Evolutionary conservation across 768 basidiomycete species (phyloP), one percentile per base, ranked within the genome.

Genomic region (Exidia glandulosa): DNA sequence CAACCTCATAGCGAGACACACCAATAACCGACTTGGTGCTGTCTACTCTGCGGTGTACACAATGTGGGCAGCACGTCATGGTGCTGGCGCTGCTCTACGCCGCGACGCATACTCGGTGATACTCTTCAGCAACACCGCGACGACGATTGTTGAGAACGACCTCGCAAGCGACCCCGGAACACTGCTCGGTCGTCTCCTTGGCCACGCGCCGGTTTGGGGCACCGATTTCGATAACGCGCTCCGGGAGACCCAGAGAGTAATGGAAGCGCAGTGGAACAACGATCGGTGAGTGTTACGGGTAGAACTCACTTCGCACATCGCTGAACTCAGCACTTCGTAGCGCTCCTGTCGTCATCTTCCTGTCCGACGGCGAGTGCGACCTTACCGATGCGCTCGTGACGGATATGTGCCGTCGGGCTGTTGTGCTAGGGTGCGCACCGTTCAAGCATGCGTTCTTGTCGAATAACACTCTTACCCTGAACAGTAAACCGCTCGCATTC

Each of bases 91-190:
- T 48, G 55, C 41, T 14, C 16, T 45, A 5, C 75, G 80, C 29
- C 69, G 75, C 31, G 84, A 85, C 61, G 73, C 84, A 2, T 86
- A 85, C 61, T 82, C 79, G 4, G 72, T 85, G 50, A 59, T 83
- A n/a, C 62, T 81, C 19, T 84, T 84, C 62, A 63, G 77, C 48
- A 29, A 66, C 12, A 10, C 9, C 5, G 4, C 1, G 0, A 19
- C 41, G 6, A 32, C 33, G 16, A 60, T 67, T 2, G 58, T 81
- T 30, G 62, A 65, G 41, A 81, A 84, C 58, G 81, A 85, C 60
- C 77, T 78, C 47, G 60, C 67, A 1, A 76, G 77, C 56, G 67
- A 74, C 1, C 76, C 83, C 0, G 74, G 79, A 14, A 63, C 77
- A 27, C 67, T 85, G 29, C 63, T 85, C 13, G 66, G 67, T 2